These are phyloP conservation scores for Quercus tomentella DNA, from an alignment of 331 rosid genomes.

Conservation along the genomic window DNA sequence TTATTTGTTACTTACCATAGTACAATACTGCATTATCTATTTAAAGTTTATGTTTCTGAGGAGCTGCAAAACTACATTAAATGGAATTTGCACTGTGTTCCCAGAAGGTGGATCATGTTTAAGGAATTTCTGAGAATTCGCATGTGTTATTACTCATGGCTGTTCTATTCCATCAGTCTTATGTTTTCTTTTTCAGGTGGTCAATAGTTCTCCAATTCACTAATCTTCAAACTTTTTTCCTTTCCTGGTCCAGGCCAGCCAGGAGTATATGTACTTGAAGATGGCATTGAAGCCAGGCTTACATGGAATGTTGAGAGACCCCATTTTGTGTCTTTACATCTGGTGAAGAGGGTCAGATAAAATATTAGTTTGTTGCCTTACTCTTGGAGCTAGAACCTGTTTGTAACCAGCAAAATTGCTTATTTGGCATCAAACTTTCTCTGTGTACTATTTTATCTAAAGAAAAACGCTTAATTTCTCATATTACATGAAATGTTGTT, in stretches of 20 bases:
- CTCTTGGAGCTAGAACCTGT: background rate
- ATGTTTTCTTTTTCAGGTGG: background rate
- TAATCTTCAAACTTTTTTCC: constrained; percentile 2
- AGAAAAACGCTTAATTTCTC: background rate
- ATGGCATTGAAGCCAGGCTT: constrained; percentile 9
- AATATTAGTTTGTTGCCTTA: background rate
- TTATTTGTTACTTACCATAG: too few relatives aligned
- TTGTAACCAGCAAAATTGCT: background rate
- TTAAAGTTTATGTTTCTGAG: too few relatives aligned
- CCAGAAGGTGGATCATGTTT: background rate
- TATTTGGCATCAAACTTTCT: background rate
- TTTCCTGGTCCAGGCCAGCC: constrained; percentile 12
- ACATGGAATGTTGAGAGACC: background rate
- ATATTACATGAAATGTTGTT: background rate
- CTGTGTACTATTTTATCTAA: too few relatives aligned
- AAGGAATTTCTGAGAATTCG: background rate
- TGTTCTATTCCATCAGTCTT: background rate
- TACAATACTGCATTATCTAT: too few relatives aligned
- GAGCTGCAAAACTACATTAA: background rate
- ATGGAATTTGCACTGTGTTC: background rate
- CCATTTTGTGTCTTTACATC: background rate
- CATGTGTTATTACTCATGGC: background rate
- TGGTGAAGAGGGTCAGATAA: background rate
- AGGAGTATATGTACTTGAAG: constrained; percentile 22
- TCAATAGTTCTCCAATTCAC: background rate